Evolutionary conservation across 75 land plant genomes (phyloP), one percentile per base, ranked within the genome.

Genomic region (Sequoia sempervirens): DNA sequence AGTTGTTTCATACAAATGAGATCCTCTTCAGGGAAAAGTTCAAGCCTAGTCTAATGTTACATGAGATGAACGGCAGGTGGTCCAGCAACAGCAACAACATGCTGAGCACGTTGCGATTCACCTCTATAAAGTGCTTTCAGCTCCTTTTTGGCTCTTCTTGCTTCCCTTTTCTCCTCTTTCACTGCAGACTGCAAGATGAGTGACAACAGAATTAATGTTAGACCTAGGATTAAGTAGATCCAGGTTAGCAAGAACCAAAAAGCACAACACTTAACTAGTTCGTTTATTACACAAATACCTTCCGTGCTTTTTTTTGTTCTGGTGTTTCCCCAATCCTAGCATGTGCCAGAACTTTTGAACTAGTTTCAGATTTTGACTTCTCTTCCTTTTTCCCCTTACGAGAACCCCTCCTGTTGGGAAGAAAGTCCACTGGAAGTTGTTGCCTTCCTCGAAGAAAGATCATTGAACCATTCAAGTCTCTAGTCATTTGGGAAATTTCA

Each of bases 261-360:
- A 80, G 3, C 17, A 28, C 66, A 47, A 23, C 15, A 45, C 4
- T 80, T 46, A 80, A 15, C 46, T 46, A 80, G 10, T 41, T 36
- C 37, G 23, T 8, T 37, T 78, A 78, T 8, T n/a, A 30, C 5
- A 74, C 3, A 68, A 32, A 83, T 85, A 95, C 99, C 94, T 96
- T 97, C 18, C 98, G 84, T 79, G 91, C 91, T 85, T 93, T 94
- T 85, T 92, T 96, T 80, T 97, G 95, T 78, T 95, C 95, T 74
- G 90, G 90, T 61, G 95, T 86, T 81, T 95, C 99, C 40, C 84
- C 91, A 34, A 32, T 0, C 56, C 84, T 82, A 23, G 7, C 34
- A 28, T 20, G 41, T 15, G 4, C 50, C 23, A 83, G 84, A 81
- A 73, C 84, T 68, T 78, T 90, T 73, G 84, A 56, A 52, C 41